These are phyloP conservation scores for Penicillium ucsense DNA, from an alignment of 495 filamentous ascomycete species.

Conservation along the genomic window DNA sequence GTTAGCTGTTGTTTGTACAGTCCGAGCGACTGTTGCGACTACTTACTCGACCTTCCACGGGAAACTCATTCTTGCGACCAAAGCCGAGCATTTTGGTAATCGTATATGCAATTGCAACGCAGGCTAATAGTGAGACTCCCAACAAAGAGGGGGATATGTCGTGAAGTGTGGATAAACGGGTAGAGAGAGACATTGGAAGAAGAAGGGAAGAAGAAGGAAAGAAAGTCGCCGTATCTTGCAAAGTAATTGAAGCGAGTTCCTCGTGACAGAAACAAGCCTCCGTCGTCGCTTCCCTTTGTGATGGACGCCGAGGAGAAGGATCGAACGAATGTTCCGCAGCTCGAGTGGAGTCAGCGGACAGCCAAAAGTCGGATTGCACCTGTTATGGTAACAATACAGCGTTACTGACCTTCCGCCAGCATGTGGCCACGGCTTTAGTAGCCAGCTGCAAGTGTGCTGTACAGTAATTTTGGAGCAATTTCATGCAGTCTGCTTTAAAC, in stretches of 20 bases:
- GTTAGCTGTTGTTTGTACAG: constrained; percentile 2
- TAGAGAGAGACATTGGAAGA: constrained; percentile 21
- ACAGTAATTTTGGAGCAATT: no score
- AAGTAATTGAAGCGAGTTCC: neutral
- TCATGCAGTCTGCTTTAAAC: no score
- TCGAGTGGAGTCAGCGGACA: no score
- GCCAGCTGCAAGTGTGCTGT: no score
- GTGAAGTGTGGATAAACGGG: constrained; percentile 16
- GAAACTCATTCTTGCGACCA: constrained; percentile 60
- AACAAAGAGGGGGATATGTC: constrained; percentile 19
- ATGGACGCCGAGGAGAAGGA: neutral
- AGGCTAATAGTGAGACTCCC: constrained; percentile 35
- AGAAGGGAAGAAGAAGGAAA: constrained; percentile 6
- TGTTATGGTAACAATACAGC: no score
- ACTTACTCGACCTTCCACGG: constrained; percentile 69
- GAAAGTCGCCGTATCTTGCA: constrained; percentile 1
- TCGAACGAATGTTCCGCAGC: neutral
- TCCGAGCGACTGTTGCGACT: neutral
- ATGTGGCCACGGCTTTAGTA: no score
- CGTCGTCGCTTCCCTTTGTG: neutral
- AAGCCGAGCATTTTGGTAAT: constrained; percentile 57
- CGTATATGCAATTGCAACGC: constrained; percentile 35
- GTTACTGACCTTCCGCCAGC: no score
- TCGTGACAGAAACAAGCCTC: neutral
- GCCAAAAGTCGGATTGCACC: no score